These are phyloP conservation scores for Sordariomycetes sp. DNA, from an alignment of 2,329 filamentous ascomycete genomes.

Conservation along the genomic window DNA sequence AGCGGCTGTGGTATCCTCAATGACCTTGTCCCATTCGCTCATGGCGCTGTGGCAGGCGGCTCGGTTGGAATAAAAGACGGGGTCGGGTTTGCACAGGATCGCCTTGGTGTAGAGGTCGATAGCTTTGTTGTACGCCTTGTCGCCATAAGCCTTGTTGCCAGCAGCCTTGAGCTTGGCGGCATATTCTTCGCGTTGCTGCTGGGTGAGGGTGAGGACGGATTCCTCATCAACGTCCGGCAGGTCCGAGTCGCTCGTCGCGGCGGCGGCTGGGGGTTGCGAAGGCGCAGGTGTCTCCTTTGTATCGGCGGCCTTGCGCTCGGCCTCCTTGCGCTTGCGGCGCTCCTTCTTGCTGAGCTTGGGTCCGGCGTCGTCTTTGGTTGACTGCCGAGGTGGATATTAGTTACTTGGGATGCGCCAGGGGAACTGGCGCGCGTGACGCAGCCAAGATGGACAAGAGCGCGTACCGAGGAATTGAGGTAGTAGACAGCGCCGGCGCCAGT, in stretches of 20 bases:
- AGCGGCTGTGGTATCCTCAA: constrained; percentile 93
- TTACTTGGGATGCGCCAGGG: constrained; percentile 2
- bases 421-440: constrained; percentile 1
- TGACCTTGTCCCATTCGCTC: constrained; percentile 87
- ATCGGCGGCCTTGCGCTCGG: constrained; percentile 48
- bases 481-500: constrained; percentile 89
- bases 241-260: constrained; percentile 53
- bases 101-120: constrained; percentile 95
- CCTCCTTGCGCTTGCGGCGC: constrained; percentile 78
- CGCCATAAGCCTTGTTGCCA: constrained; percentile 92
- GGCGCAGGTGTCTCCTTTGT: constrained; percentile 18
- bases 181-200: constrained; percentile 72
- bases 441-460: constrained; percentile 10
- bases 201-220: constrained; percentile 40
- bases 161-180: constrained; percentile 88
- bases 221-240: constrained; percentile 58
- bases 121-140: constrained; percentile 86
- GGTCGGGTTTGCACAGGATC: constrained; percentile 92
- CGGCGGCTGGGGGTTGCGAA: constrained; percentile 37
- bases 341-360: constrained; percentile 86
- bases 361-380: constrained; percentile 32
- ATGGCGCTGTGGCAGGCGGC: constrained; percentile 95
- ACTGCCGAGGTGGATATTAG: constrained; percentile 22
- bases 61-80: constrained; percentile 98
- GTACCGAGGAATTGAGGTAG: constrained; percentile 62